Evolutionary conservation across 805 yeast species (phyloP), one percentile per base, ranked within the genome.

Genomic region (Yueomyces sinensis): DNA sequence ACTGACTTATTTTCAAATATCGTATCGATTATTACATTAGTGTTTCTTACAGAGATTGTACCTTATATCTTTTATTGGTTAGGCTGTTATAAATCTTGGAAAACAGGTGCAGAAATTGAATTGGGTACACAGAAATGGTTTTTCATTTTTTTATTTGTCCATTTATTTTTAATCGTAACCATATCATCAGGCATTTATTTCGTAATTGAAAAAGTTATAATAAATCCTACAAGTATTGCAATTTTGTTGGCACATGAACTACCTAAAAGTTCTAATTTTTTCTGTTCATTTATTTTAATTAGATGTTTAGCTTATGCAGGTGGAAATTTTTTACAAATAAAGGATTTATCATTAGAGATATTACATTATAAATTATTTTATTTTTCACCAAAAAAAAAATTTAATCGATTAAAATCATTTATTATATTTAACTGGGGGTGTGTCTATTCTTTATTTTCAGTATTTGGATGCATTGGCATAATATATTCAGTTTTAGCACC

Each of bases 251-350:
- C 94, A 0, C 66, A 69, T 13, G 82, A 84, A 45, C 63, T 87
- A 25, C 95, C 95, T 0, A 81, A 80, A 48, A 81, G 94, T 17
- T 78, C 95, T 1, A 82, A 77, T 30, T 86, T 87, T 49, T 87
- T 86, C 58, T 77, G 77, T 52, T 80, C 87, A 3, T 83, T 78
- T 47, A 61, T 84, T 27, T 58, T 82, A 0, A 63, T 86, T 24
- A 76, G 81, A 54, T 89, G 94, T 0, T 59, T 86, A 37, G 71
- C 87, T 1, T 73, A 80, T 36, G 72, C 79, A 41, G 94, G 94
- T 0, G 74, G 72, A 37, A 74, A 74, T 39, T 62, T 87, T 29
- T 48, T 86, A 27, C 76, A 81, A 46, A 58, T 73, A 14, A 69
- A 65, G 35, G 68, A 65, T 15, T 61, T 86, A 29, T 39, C 72